Evolutionary conservation across 2,329 filamentous ascomycete genomes (phyloP).

Genomic region (Fonsecaea erecta): DNA sequence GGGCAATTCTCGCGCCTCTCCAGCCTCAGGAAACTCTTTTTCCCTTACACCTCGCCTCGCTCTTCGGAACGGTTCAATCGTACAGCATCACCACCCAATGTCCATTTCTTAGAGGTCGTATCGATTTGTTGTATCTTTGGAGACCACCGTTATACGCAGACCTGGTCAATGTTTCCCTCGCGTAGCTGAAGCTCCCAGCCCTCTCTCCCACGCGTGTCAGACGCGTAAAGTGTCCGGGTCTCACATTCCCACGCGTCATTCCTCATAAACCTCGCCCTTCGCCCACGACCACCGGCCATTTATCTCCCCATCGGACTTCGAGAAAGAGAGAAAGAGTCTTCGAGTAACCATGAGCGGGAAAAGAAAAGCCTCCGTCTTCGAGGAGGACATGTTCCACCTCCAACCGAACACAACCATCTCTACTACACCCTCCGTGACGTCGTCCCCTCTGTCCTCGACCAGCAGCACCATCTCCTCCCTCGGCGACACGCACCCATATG

Average conservation of each 20-base stretch:
- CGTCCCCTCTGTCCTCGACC: conserved; percentile 18
- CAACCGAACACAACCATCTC: conserved; percentile 12
- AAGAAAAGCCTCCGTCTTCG: conserved; percentile 34
- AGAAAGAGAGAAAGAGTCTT: too few relatives aligned
- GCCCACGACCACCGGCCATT: neutral
- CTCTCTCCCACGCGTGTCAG: neutral
- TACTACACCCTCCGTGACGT: conserved; percentile 16
- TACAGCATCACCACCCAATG: neutral
- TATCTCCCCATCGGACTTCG: neutral
- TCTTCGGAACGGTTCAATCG: neutral
- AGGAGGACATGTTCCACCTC: conserved; percentile 14
- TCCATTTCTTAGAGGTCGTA: neutral
- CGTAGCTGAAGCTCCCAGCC: neutral
- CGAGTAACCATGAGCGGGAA: conserved; percentile 34
- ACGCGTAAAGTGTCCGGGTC: conserved; percentile 30
- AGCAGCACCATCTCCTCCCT: neutral
- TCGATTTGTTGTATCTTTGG: neutral
- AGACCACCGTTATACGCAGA: neutral
- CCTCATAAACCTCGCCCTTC: neutral
- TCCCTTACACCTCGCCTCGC: neutral
- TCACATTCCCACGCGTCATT: neutral
- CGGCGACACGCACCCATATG: conserved; percentile 1
- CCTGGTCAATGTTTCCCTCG: neutral
- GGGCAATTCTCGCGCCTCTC: too few relatives aligned
- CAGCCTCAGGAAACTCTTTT: too few relatives aligned